Evolutionary conservation across 2,329 filamentous ascomycete species (phyloP).

Genomic region (Nemania serpens): DNA sequence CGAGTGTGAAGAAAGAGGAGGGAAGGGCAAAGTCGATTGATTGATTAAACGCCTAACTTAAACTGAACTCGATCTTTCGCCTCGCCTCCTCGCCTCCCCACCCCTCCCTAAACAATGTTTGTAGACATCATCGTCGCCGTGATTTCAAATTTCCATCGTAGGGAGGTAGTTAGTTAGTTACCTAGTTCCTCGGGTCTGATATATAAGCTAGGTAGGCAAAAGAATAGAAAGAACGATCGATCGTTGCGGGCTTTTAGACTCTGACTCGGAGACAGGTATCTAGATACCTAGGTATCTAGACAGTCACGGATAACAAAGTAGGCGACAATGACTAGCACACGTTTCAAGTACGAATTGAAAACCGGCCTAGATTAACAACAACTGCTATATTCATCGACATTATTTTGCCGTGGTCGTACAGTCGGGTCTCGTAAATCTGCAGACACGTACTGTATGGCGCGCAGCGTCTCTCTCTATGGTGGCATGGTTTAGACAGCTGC

Average conservation of each 20-base stretch:
- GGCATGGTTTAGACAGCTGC: neutral
- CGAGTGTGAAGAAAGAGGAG: constrained; percentile 8
- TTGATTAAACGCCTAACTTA: neutral
- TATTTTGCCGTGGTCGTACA: neutral
- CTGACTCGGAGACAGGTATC: neutral
- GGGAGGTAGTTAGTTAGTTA: too few relatives aligned
- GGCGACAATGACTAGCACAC: neutral
- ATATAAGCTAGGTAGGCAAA: too few relatives aligned
- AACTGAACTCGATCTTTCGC: neutral
- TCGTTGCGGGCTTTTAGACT: too few relatives aligned
- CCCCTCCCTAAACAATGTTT: too few relatives aligned
- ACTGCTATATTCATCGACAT: neutral
- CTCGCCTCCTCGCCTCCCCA: too few relatives aligned
- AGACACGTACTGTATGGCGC: neutral
- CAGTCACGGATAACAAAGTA: neutral
- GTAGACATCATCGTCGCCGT: too few relatives aligned
- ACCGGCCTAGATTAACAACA: neutral
- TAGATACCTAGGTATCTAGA: neutral
- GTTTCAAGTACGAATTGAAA: neutral
- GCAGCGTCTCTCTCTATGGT: neutral
- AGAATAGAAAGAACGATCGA: too few relatives aligned
- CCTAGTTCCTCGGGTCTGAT: too few relatives aligned
- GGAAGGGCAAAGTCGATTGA: constrained; percentile 36
- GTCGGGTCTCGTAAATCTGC: neutral
- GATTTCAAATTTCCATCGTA: too few relatives aligned